Evolutionary conservation across 768 basidiomycete species (phyloP), one percentile per base, ranked within the genome.

Genomic region (Boletus edulis): DNA sequence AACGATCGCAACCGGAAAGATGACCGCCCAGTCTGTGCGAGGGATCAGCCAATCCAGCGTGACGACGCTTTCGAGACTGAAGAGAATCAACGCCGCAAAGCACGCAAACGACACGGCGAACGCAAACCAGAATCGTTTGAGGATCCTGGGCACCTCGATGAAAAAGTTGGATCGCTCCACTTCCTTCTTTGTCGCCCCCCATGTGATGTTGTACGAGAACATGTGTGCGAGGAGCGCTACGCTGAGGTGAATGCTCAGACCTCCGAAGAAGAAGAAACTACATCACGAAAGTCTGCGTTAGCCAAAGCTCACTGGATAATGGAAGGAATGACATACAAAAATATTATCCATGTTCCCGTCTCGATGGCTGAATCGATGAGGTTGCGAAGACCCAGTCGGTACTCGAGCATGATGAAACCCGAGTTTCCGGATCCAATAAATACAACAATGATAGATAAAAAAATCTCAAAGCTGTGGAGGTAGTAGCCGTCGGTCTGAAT

Each of bases 131-230:
- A 91, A 95, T 4, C 91, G 86, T 59, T 84, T 83, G 65, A 87
- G 74, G 66, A 95, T 93, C 53, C 83, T 82, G 2, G 94, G 94
- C 13, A 94, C 84, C 67, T 96, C 93, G 48, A 87, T 81, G 80
- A 90, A 94, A 76, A 96, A 94, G 67, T 94, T 95, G 22, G 88
- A 90, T 32, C 83, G 80, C 68, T 94, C 87, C 38, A 95, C 91
- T 69, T 91, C 89, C 79, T 93, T 94, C 64, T 82, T 79, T 7
- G 84, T 85, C 14, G 82, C 77, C 3, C 78, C 76, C 84, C 84
- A 85, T 7, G 70, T 72, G 60, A 81, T 79, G 68, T 85, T 79
- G 68, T 83, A 85, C 27, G 81, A 81, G 64, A 83, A 79, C 49
- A 84, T 40, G 68, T 85, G 83, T 0, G 81, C 77, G 22, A 81